Evolutionary conservation across 2,329 filamentous ascomycete species (phyloP), one percentile per base, ranked within the genome.

Genomic region (Thielaviopsis euricoi): DNA sequence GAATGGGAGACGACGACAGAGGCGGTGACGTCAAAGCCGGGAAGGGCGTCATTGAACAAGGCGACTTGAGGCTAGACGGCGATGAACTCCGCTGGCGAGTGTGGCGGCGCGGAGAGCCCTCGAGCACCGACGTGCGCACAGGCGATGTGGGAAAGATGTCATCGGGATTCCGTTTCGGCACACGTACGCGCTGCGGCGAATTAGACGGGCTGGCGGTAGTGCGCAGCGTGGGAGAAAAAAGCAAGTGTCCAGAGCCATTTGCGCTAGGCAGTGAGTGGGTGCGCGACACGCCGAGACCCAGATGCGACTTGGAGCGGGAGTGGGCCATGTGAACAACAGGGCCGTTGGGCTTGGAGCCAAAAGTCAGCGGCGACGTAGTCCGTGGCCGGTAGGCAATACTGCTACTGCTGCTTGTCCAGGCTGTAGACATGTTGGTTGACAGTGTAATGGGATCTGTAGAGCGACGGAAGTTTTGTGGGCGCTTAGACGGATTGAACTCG

Each of bases 231-330:
- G 78, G 76, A 33, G 76, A 74, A 62, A 74, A 77, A 23, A 82
- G 70, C 23, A 83, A 71, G 63, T 81, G 79, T 51, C 80, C 80
- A 10, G 78, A 72, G 43, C 76, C 78, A 63, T 77, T 81, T 58
- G 83, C 75, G 26, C 80, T 79, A 13, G 81, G 81, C 73, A 85
- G 75, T 9, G 81, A 84, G 65, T 82, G 79, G 26, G 81, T 81
- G 62, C 81, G 78, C 15, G 76, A 77, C 76, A 85, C 83, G 58
- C 74, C 72, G 25, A 77, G 74, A 37, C 58, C 53, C 5, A 59
- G 46, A 25, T 60, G 58, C 10, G 58, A 60, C 58, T 60, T 60
- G 54, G 58, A 60, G 51, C 58, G 58, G 21, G 50, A 54, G 40
- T 60, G 58, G 43, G 37, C 40, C 21, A 57, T 43, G 13, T 52